phyloP scores from a whole-genome alignment of 2,329 filamentous ascomycete genomes.

The Aspergillus quadrilineatus region DNA sequence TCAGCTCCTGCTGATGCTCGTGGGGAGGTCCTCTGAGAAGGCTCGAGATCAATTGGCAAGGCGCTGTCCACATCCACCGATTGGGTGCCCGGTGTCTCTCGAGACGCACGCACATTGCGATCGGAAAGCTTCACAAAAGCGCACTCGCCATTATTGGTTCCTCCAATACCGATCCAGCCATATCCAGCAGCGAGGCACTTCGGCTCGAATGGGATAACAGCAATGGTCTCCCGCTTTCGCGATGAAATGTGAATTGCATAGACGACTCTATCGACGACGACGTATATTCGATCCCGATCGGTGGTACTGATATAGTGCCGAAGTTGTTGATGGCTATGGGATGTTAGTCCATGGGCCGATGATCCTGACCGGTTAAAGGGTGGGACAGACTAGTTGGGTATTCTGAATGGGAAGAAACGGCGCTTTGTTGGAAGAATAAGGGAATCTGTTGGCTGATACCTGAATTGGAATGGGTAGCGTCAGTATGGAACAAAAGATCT shows the following conservation, averaged over 20 bases:
- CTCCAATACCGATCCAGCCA: conserved; percentile 88
- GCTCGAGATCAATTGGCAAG: conserved; percentile 53
- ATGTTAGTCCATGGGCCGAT: conserved; percentile 17
- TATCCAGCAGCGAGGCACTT: conserved; percentile 82
- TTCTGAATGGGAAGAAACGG: conserved; percentile 66
- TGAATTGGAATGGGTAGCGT: conserved; percentile 33
- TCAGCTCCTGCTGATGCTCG: conserved; percentile 23
- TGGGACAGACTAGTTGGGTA: conserved; percentile 62
- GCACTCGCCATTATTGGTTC: conserved; percentile 79
- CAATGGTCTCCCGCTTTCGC: conserved; percentile 71
- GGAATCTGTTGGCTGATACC: conserved; percentile 64
- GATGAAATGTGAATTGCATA: conserved; percentile 68
- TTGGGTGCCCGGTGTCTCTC: conserved; percentile 37
- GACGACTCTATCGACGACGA: conserved; percentile 74
- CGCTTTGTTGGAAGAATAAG: conserved; percentile 61
- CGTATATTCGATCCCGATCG: conserved; percentile 76
- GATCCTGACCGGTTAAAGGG: not conserved
- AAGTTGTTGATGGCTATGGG: conserved; percentile 53
- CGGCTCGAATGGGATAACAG: conserved; percentile 68
- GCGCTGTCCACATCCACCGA: conserved; percentile 56
- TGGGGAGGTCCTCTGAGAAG: conserved; percentile 26
- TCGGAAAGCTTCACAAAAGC: conserved; percentile 67
- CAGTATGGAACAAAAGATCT: conserved; percentile 15
- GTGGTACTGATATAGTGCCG: conserved; percentile 85
- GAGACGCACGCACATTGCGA: conserved; percentile 36